A percentile compares a stretch with the other conserved stretches of the same genome.
phyloP scores from a whole-genome alignment of 768 basidiomycete species.

The Kwoniella dejecticola region DNA sequence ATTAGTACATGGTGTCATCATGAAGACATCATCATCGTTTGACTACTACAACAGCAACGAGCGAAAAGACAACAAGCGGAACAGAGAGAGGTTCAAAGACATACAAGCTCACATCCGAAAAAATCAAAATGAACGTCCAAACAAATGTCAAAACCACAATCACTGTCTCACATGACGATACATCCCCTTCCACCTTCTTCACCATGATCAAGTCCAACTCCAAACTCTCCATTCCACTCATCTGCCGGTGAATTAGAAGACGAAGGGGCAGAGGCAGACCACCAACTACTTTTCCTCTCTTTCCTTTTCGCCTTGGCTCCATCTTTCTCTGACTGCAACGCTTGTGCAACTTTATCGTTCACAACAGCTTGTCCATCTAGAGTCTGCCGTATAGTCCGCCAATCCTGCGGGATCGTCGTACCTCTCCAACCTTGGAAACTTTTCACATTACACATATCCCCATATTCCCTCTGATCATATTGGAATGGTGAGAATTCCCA shows the following conservation, averaged over 20 bases:
- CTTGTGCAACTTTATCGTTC: neutral
- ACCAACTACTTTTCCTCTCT: conserved; percentile 13
- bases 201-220: conserved; percentile 3
- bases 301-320: neutral
- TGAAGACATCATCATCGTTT: no score
- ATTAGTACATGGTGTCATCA: no score
- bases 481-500: conserved; percentile 27
- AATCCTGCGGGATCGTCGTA: conserved; percentile 20
- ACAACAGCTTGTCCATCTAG: neutral
- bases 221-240: conserved; percentile 8
- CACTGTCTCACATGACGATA: conserved; percentile 25
- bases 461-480: conserved; percentile 20
- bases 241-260: neutral
- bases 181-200: conserved; percentile 14
- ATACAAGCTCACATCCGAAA: no score
- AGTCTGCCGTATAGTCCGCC: conserved; percentile 19
- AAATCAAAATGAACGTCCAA: neutral
- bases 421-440: conserved; percentile 39
- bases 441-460: conserved; percentile 24
- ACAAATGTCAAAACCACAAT: neutral
- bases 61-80: no score
- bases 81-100: no score
- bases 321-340: neutral
- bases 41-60: no score
- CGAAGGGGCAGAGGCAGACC: no score